phyloP scores from a whole-genome alignment of 225 moss, liverwort and hornwort species.

The Antitrichia curtipendula region DNA sequence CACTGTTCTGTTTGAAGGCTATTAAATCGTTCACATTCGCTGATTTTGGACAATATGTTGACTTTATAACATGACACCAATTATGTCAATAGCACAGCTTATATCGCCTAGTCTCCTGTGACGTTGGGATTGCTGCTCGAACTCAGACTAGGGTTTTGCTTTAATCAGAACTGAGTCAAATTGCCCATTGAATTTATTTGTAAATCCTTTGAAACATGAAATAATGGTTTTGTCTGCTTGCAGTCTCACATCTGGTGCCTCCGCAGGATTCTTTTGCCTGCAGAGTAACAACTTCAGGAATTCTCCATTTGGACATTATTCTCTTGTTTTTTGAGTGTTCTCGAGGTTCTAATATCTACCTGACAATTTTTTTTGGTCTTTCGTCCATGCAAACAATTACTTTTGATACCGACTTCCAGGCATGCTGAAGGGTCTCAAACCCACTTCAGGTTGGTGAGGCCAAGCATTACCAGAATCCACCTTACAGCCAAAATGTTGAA shows the following conservation, averaged over 20 bases:
- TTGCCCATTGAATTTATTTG: conserved; percentile 2
- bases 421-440: neutral
- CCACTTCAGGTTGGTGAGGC: neutral
- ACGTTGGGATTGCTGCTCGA: neutral
- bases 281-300: neutral
- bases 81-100: neutral
- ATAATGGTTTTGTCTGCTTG: neutral
- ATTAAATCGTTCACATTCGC: neutral
- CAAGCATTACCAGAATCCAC: neutral
- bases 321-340: neutral
- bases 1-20: conserved; percentile 14
- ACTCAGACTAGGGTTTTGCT: neutral
- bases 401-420: neutral
- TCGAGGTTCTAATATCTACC: neutral
- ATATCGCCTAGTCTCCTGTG: neutral
- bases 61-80: neutral
- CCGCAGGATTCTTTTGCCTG: neutral
- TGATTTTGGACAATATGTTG: neutral
- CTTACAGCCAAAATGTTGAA: too few species aligned
- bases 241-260: neutral
- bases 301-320: neutral
- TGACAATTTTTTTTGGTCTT: neutral
- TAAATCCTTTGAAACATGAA: neutral
- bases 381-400: neutral
- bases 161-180: neutral